Conservation (phyloP, 768 basidiomycete species). For the Auricularia cornea region DNA sequence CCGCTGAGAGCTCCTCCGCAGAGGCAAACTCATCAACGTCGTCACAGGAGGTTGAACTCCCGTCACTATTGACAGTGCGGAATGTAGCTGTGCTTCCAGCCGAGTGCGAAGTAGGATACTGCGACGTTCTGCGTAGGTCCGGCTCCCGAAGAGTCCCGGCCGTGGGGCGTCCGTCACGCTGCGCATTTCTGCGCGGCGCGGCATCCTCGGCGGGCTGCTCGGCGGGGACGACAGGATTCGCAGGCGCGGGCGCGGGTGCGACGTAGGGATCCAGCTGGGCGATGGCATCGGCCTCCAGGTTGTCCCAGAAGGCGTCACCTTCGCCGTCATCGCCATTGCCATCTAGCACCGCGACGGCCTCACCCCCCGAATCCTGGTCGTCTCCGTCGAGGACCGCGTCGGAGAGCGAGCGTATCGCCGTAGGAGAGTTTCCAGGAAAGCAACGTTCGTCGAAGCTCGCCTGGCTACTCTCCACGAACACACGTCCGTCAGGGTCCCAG, state of each 20-base stretch:
- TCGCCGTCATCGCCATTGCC: too few relatives aligned
- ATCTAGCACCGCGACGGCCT: too few relatives aligned
- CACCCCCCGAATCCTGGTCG: too few relatives aligned
- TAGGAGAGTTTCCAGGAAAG: too few relatives aligned
- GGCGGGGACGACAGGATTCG: background rate
- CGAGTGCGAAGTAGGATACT: background rate
- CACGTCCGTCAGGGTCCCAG: conserved; percentile 23
- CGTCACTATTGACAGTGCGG: background rate
- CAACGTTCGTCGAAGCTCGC: conserved; percentile 27
- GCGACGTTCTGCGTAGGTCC: background rate
- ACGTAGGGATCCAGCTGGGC: too few relatives aligned
- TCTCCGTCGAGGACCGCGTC: too few relatives aligned
- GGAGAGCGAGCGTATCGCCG: too few relatives aligned
- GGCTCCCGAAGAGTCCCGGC: background rate
- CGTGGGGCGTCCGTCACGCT: background rate
- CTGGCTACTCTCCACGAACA: conserved; percentile 19
- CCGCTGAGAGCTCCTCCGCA: too few relatives aligned
- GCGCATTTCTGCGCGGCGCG: background rate
- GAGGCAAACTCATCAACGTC: too few relatives aligned
- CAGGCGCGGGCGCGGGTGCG: too few relatives aligned
- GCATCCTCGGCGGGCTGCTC: background rate
- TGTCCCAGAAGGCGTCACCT: too few relatives aligned
- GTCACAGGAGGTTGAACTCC: background rate
- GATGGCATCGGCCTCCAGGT: too few relatives aligned
- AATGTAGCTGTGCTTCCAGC: background rate